Percentiles rank a stretch among this genome's conserved stretches.
Evolutionary conservation across 2,329 filamentous ascomycete species (phyloP).

Genomic region (Botrytis pseudocinerea): DNA sequence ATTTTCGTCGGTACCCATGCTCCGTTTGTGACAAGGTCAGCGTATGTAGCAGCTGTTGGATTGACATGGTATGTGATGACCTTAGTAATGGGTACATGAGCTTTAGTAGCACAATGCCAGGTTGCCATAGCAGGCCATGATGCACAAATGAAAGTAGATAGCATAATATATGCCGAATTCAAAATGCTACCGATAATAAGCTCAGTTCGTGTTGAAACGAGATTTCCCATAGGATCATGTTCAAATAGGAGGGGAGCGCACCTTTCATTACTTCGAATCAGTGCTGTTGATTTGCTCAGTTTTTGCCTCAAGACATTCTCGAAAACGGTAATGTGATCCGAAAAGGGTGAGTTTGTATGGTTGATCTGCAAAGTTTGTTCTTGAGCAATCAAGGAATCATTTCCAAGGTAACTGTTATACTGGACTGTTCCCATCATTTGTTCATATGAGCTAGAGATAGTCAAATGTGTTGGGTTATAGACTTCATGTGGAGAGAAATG

Average conservation of each 20-base stretch:
- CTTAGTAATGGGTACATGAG: slow-evolving; percentile 12
- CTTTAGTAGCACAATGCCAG: slow-evolving; percentile 18
- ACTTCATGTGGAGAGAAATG: neutral
- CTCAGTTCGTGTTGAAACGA: neutral
- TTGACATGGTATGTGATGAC: slow-evolving; percentile 15
- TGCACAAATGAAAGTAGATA: slow-evolving; percentile 15
- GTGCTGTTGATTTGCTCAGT: neutral
- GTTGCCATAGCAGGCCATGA: slow-evolving; percentile 12
- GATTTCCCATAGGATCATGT: neutral
- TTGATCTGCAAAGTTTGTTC: slow-evolving; percentile 1
- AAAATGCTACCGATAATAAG: slow-evolving; percentile 13
- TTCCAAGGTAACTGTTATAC: slow-evolving; percentile 12
- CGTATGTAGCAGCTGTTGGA: slow-evolving; percentile 16
- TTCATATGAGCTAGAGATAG: slow-evolving; percentile 8
- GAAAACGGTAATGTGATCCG: slow-evolving; percentile 17
- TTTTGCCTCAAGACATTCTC: slow-evolving; percentile 16
- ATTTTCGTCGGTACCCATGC: slow-evolving; percentile 16
- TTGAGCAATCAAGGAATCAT: slow-evolving; percentile 2
- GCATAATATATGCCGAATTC: slow-evolving; percentile 19
- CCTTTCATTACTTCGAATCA: slow-evolving; percentile 13
- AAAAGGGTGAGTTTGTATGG: slow-evolving; percentile 5
- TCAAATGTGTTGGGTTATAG: neutral
- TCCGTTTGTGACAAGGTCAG: neutral
- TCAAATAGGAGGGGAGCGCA: slow-evolving; percentile 9
- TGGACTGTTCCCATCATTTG: slow-evolving; percentile 16